These are phyloP conservation scores for Trichosporon ovoides DNA, from an alignment of 1,284 basidiomycete genomes.

Conservation along the genomic window DNA sequence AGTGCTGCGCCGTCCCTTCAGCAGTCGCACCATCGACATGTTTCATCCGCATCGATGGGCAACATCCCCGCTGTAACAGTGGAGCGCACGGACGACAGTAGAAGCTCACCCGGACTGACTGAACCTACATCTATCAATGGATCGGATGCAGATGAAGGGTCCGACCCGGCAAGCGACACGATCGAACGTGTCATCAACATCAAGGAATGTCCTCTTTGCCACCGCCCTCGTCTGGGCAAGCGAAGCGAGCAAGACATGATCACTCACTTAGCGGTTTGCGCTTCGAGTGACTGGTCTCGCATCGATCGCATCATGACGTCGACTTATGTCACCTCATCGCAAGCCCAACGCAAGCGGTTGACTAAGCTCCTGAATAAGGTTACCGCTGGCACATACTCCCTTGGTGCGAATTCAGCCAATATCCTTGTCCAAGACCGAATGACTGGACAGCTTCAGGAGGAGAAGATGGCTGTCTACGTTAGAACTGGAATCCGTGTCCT, in stretches of 20 bases:
- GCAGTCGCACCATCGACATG: background rate
- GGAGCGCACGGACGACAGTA: conserved; percentile 18
- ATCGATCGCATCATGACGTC: conserved; percentile 83
- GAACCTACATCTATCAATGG: conserved; percentile 7
- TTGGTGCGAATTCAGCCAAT: conserved; percentile 78
- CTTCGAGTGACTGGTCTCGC: conserved; percentile 82
- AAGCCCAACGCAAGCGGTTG: conserved; percentile 96
- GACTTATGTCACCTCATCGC: conserved; percentile 91
- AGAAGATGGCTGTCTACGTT: conserved; percentile 88
- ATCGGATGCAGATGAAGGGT: conserved; percentile 16
- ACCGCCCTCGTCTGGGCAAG: conserved; percentile 72
- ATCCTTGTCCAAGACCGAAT: conserved; percentile 89
- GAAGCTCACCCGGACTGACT: background rate
- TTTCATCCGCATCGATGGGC: background rate
- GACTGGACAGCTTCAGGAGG: conserved; percentile 89
- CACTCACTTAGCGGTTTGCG: conserved; percentile 88
- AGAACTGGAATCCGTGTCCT: conserved; percentile 83
- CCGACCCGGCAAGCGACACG: conserved; percentile 24
- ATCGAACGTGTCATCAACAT: conserved; percentile 90
- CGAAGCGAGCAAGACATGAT: conserved; percentile 91
- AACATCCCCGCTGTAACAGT: conserved; percentile 25
- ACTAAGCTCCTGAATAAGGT: conserved; percentile 83
- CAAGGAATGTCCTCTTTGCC: conserved; percentile 88
- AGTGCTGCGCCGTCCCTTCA: background rate
- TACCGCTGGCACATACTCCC: conserved; percentile 74